Evolutionary conservation across 2,329 filamentous ascomycete species (phyloP).

Genomic region (Claviceps cyperi): DNA sequence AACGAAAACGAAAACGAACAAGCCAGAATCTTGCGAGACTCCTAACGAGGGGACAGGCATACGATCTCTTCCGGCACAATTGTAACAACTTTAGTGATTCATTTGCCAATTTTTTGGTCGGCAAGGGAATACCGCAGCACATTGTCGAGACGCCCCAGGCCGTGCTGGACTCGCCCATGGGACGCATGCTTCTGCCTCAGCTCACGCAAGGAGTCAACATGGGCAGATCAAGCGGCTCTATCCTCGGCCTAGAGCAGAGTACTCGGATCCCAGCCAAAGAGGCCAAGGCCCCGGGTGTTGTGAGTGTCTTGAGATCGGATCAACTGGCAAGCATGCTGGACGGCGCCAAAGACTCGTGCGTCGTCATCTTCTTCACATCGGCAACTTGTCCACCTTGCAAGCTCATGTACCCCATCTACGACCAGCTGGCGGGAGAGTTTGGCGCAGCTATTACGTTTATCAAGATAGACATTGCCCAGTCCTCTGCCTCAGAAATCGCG

Average conservation of each 20-base stretch:
- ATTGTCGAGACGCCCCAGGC: conserved; percentile 75
- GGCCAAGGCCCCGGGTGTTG: conserved; percentile 28
- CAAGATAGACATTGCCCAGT: conserved; percentile 65
- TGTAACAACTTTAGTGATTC: conserved; percentile 98
- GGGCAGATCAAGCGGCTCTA: conserved; percentile 34
- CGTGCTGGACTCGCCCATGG: conserved; percentile 75
- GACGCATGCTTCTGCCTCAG: conserved; percentile 73
- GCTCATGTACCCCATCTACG: conserved; percentile 65
- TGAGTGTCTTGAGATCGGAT: conserved; percentile 36
- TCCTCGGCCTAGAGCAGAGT: conserved; percentile 35
- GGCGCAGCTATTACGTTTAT: conserved; percentile 56
- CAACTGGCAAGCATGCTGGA: conserved; percentile 24
- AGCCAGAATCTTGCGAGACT: not conserved
- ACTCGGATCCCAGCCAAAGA: conserved; percentile 11
- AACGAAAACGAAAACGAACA: not conserved
- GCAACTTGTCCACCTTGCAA: conserved; percentile 77
- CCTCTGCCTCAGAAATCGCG: conserved; percentile 47
- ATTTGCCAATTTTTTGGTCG: conserved; percentile 75
- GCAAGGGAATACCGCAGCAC: conserved; percentile 74
- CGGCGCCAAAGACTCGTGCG: conserved; percentile 52
- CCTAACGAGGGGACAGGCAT: conserved; percentile 40
- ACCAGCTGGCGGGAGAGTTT: conserved; percentile 62
- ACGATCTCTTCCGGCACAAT: conserved; percentile 82
- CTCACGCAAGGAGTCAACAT: conserved; percentile 36
- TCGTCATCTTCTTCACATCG: conserved; percentile 85